These are phyloP conservation scores for Russula virescens DNA, from an alignment of 768 basidiomycete species.

Conservation along the genomic window DNA sequence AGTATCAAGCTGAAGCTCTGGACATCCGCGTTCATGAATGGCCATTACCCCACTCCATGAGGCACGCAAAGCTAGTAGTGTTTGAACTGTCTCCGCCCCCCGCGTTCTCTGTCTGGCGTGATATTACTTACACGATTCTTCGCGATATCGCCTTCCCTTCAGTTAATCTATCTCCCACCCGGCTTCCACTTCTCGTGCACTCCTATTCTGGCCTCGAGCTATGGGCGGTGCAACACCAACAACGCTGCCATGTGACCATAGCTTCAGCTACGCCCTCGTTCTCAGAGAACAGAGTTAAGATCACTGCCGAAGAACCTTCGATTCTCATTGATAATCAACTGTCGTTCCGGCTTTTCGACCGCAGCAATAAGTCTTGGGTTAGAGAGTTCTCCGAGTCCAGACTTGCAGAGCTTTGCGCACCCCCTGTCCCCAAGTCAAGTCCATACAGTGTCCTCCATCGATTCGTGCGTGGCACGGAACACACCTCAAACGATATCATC, in stretches of 20 bases:
- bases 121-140: slow-evolving; percentile 5
- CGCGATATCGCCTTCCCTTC: slow-evolving; percentile 24
- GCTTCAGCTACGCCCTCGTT: too few relatives aligned
- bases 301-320: too few relatives aligned
- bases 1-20: not conserved
- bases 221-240: too few relatives aligned
- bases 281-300: too few relatives aligned
- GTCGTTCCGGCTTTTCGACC: too few relatives aligned
- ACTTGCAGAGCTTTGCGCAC: too few relatives aligned
- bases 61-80: not conserved
- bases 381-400: too few relatives aligned
- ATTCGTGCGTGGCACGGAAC: not conserved
- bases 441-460: not conserved
- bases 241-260: too few relatives aligned
- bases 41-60: not conserved
- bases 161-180: slow-evolving; percentile 29
- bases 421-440: not conserved
- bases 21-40: not conserved
- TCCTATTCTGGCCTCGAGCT: too few relatives aligned
- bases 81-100: slow-evolving; percentile 3
- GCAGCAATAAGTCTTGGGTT: too few relatives aligned
- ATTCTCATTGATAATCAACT: too few relatives aligned
- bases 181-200: not conserved
- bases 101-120: not conserved
- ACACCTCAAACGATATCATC: not conserved